phyloP scores from a whole-genome alignment of 176 grass and related monocot genomes.

The Carex cristatella region DNA sequence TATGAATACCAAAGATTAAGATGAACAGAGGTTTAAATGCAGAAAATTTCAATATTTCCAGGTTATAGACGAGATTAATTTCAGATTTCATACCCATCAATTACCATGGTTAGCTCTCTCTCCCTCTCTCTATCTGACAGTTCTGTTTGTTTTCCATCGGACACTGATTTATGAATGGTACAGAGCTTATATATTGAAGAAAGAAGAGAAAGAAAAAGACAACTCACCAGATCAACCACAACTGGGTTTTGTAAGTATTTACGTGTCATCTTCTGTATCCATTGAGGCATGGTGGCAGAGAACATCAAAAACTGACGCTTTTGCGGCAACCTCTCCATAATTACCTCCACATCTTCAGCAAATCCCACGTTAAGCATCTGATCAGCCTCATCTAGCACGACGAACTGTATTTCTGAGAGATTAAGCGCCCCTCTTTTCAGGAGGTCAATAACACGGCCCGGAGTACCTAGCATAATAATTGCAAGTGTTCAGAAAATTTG shows the following conservation, averaged over 20 bases:
- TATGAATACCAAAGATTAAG: not conserved
- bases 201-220: not conserved
- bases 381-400: conserved; percentile 97
- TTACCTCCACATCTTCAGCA: conserved; percentile 81
- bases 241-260: conserved; percentile 67
- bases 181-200: not conserved
- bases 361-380: conserved; percentile 98
- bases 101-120: not conserved
- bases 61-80: not conserved
- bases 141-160: not conserved
- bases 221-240: conserved; percentile 82
- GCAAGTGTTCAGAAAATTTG: not conserved
- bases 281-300: conserved; percentile 91
- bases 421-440: conserved; percentile 62
- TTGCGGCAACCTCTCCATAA: conserved; percentile 55
- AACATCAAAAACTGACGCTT: conserved; percentile 92
- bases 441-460: conserved; percentile 87
- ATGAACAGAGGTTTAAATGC: not conserved
- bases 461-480: conserved; percentile 62
- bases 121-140: not conserved
- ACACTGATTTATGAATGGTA: not conserved
- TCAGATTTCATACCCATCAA: not conserved
- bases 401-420: conserved; percentile 61
- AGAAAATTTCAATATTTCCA: not conserved
- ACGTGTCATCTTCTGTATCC: conserved; percentile 80